Base-by-base conservation (phyloP, 106 monocot species). In the Dendrobium chrysotoxum region DNA sequence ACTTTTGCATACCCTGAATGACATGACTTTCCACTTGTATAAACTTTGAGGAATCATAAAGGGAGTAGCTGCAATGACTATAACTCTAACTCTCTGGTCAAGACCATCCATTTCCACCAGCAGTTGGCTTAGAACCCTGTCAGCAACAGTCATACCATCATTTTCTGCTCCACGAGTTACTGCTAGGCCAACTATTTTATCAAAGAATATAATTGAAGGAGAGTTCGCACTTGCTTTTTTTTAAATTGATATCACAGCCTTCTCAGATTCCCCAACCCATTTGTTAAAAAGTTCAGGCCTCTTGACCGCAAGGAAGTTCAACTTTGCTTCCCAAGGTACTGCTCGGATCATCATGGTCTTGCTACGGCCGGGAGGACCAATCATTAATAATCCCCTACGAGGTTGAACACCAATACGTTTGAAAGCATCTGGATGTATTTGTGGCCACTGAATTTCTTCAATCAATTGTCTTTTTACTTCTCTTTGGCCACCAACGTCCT, bases 241-340 rank as follows among this genome's bases (percentile, higher is more conserved):
- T 82, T 95, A 99, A 67, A 95, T 75, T 58, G 92, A 88, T 79
- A 78, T 91, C 28, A 99, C 89, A 57, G 98, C 98, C 85, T 99
- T 99, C 82, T 99, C 98, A 40, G 98, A 95, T 75, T 99, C 98
- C 39, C 98, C 98, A 72, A 99, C 95, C 95, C 95, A 99, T 88
- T 99, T 95, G 79, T 88, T 99, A 79, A 95, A 88, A 80, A 99
- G 91, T 70, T 99, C 95, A 71, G 98, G 98, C 20, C 95, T 95
- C 78, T 99, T 99, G 2, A 99, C 95, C 47, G 98, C 95, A 80
- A 99, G 80, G 80, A 99, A 99, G 82, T 99, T 99, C 15, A 95
- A 55, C 79, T 91, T 95, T 84, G 98, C 91, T 85, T 99, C 98
- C 31, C 93, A 91, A 83, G 98, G 95, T 79, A 93, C 98, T n/a